Evolutionary conservation across 2,329 filamentous ascomycete species (phyloP), one percentile per base, ranked within the genome.

Genomic region (Elsinoe ampelina): DNA sequence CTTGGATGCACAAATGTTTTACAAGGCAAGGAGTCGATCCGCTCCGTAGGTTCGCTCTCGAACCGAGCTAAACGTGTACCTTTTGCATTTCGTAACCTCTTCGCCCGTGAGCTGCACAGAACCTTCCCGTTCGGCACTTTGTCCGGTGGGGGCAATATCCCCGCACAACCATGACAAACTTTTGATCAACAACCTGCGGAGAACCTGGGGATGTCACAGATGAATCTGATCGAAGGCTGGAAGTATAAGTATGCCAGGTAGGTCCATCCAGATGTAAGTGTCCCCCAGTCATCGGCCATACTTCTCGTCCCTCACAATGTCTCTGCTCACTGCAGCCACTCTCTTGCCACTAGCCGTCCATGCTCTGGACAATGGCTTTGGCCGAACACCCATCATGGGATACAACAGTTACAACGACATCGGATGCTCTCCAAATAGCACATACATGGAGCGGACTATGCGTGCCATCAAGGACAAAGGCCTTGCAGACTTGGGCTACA

Each of bases 401-500:
- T 64, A 62, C 61, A 64, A 64, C 55, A 65, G 61, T 20, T 64
- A 65, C 42, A 65, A 65, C 43, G 62, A 61, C 32, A 58, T 62
- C 5, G 62, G 52, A 3, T 65, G 64, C 36, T 58, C 60, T 2
- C 60, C 58, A n/a, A 64, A 65, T 15, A 55, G 60, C 20, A 58
- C 61, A 10, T 63, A 58, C 35, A 47, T 64, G 2, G 43, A 59
- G 10, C 57, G 30, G 19, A 62, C 61, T 0, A 64, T 65, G 48
- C 57, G 59, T 30, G 57, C 60, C 11, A 59, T 65, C n/a, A 36
- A 51, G 30, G 51, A 52, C 19, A 59, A 58, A 19, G 58, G 55
- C 3, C 54, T 59, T 20, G 48, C 17, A 2, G 15, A 45, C 15
- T 67, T 78, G 0, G 81, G 82, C 5, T 84, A 85, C 62, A 72